Percentiles rank a stretch among this genome's conserved stretches.
These are phyloP conservation scores for Aspergillus pseudoglaucus DNA, from an alignment of 2,329 filamentous ascomycete species.

Conservation along the genomic window DNA sequence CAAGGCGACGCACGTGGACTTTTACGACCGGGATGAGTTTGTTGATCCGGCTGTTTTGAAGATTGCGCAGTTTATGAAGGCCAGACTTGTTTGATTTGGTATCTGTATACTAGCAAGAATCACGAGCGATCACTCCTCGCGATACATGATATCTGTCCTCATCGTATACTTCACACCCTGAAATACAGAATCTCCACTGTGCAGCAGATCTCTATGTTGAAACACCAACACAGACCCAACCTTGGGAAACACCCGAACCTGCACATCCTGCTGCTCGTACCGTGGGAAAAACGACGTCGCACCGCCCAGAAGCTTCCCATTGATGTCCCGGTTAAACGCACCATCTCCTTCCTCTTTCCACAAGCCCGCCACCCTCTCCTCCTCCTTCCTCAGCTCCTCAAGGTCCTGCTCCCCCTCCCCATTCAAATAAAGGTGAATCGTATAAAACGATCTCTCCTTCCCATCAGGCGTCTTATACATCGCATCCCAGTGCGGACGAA, in stretches of 20 bases:
- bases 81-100: background rate
- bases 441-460: constrained; percentile 47
- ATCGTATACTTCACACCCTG: constrained; percentile 50
- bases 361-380: constrained; percentile 9
- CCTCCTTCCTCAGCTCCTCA: constrained; percentile 17
- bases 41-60: background rate
- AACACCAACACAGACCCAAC: constrained; percentile 50
- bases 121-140: background rate
- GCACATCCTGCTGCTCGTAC: constrained; percentile 24
- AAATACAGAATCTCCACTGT: constrained; percentile 50
- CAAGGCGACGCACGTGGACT: constrained; percentile 10
- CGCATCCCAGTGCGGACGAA: constrained; percentile 65
- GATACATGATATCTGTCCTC: constrained; percentile 52
- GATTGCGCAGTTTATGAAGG: background rate
- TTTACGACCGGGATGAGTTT: constrained; percentile 3
- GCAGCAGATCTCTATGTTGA: constrained; percentile 48
- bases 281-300: constrained; percentile 47
- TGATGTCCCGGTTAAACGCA: constrained; percentile 16
- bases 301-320: constrained; percentile 43
- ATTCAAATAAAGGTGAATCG: constrained; percentile 52
- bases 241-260: constrained; percentile 43
- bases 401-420: constrained; percentile 35
- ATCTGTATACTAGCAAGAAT: background rate
- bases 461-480: constrained; percentile 53
- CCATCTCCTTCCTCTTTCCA: background rate